Base-by-base conservation (phyloP, 2,329 filamentous ascomycete species). In the Aspergillus pseudonomiae region DNA sequence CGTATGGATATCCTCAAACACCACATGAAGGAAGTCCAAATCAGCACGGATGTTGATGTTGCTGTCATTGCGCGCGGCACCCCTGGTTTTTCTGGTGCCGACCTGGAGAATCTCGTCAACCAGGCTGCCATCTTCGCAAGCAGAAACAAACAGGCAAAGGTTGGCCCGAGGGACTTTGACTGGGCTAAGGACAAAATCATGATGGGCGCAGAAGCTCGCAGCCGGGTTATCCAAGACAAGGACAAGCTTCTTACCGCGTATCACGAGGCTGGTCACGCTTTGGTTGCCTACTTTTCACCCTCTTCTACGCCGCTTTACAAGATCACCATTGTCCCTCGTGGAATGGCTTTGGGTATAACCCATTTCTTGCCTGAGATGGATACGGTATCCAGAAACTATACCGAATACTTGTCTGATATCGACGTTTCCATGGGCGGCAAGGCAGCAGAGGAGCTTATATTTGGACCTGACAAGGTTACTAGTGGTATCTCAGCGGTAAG, bases 161-260 rank as follows among this genome's bases (percentile, higher is more conserved):
- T 99, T 59, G 86, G 86, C 14, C 90, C 93, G 78, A 80, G 85
- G 39, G 93, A 98, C 74, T 89, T 98, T 67, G 94, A 97, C 71
- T 99, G 94, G 94, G 95, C 95, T 62, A 98, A 96, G 80, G 95
- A 99, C 82, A 95, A 95, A 81, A 92, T 99, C 60, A 90, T 97
- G 77, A 97, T 99, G 93, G 95, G 95, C 43, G 92, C 94, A 2
- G 95, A 99, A 81, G 89, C 90, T 75, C 91, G 89, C 77, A 96
- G 90, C 70, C 93, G 94, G 80, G 87, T 97, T 61, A 94, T 99
- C 61, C 91, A 91, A 50, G 88, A 94, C 67, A 93, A 96, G 81
- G 95, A 99, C 81, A 98, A 96, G 82, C 87, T 95, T 71, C 90
- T 93, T 84, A 97, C 94, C n/a, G 93, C 93, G 1, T 97, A 96